Percentiles rank a stretch among this genome's conserved stretches.
Evolutionary conservation across 768 basidiomycete species (phyloP).

Genomic region (Pulveroboletus sp.): DNA sequence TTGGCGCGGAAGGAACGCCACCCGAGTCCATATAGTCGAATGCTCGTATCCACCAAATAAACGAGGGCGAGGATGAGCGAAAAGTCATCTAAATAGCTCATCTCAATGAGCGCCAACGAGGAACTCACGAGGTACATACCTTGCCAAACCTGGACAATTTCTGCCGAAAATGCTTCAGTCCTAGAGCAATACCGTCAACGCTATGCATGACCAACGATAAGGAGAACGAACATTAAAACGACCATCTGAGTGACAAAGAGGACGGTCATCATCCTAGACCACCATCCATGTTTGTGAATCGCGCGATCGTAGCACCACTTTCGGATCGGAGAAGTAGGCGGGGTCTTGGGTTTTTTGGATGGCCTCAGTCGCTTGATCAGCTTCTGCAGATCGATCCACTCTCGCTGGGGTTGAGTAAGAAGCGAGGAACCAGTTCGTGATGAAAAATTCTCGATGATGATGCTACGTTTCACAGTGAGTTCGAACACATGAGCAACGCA

Average conservation of each 20-base stretch:
- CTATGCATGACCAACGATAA: not conserved
- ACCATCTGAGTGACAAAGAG: conserved; percentile 80
- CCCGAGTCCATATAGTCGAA: conserved; percentile 83
- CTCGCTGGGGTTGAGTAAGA: conserved; percentile 79
- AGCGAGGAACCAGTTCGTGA: conserved; percentile 83
- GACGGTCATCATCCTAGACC: conserved; percentile 75
- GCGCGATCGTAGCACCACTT: conserved; percentile 93
- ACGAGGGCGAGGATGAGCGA: conserved; percentile 70
- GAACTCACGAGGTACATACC: conserved; percentile 41
- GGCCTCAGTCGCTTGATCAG: conserved; percentile 83
- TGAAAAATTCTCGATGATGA: conserved; percentile 93
- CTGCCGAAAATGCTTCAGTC: conserved; percentile 71
- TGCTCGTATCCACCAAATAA: conserved; percentile 70
- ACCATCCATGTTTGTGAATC: conserved; percentile 89
- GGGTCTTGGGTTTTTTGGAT: conserved; percentile 68
- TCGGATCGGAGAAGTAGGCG: conserved; percentile 52
- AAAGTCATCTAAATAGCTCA: conserved; percentile 53
- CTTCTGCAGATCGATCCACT: conserved; percentile 93
- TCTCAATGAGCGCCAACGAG: conserved; percentile 9
- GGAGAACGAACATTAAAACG: conserved; percentile 64
- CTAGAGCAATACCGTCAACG: conserved; percentile 36
- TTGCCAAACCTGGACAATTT: conserved; percentile 49
- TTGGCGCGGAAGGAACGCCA: conserved; percentile 80
- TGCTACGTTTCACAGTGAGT: conserved; percentile 42
- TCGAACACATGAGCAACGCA: not conserved